Base-by-base conservation (phyloP, 345 rosid species). In the Pugionium cornutum region DNA sequence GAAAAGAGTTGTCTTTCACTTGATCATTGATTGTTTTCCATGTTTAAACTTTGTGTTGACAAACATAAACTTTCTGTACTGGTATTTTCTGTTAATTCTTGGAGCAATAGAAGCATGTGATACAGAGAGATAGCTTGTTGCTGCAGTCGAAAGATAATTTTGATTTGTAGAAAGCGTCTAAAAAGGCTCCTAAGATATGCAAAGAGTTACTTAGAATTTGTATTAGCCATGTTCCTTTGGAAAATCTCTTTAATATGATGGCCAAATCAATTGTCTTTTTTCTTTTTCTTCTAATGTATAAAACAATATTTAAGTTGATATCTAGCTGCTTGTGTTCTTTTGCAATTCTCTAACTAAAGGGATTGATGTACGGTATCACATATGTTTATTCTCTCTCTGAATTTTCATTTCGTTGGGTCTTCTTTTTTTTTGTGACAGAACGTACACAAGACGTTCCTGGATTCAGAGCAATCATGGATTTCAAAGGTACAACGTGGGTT, bases 401-500 rank as follows among this genome's bases (percentile, higher is more conserved):
- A 5, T 49, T 52, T 4, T 18, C 18, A 18, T 37, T 18, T 18
- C 18, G 4, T 41, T 74, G 18, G 18, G 18, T 18, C 18, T 40
- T 44, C 9, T 6, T 28, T 33, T n/a, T 33, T 11, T 54, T 58
- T 45, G 10, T 30, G 31, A 18, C 62, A 73, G 70, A 9, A 58
- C 46, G 10, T 30, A 2, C 33, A 6, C 66, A 40, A 51, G 55
- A 29, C 42, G 8, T 58, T 58, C 6, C 50, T 49, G 52, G 53
- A 27, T 57, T 57, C 5, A 4, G 55, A 30, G 57, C 28, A 27
- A 1, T 5, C 33, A 88, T 88, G 96, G 87, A 80, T 76, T 71
- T 80, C 48, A 81, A 81, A 62, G 91, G 96, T 48, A 75, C 85
- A 66, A 69, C 77, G 11, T 88, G 96, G 96, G 88, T 83, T 43